Evolutionary conservation across 2,329 filamentous ascomycete genomes (phyloP), one percentile per base, ranked within the genome.

Genomic region (Fusarium sp.): DNA sequence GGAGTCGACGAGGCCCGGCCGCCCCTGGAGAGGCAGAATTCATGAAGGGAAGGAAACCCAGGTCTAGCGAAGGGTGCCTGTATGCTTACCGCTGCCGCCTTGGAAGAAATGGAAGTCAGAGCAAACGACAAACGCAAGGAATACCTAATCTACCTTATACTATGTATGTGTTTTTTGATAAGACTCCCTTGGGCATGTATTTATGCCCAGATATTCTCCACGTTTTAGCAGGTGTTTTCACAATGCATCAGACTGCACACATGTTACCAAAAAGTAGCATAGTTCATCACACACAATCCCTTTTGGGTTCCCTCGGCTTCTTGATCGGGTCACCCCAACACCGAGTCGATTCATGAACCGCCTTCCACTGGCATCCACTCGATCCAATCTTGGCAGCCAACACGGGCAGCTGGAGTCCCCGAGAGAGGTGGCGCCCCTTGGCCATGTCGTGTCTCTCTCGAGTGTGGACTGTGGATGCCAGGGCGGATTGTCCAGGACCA

Each of bases 391-490:
- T 67, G 66, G 71, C 68, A 74, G 48, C 30, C 34, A 62, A 51
- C 59, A 48, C 47, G 54, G 52, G 52, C 47, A 64, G 51, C 60
- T 72, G 51, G 72, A 69, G 68, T 75, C 66, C 36, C 72, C 64
- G 57, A 74, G 55, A 69, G 50, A 75, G 66, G 72, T 74, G 72
- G 72, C 71, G 58, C 68, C 72, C 59, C 71, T 72, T 74, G 67
- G 50, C 56, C 61, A 61, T 65, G 51, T 68, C 63, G 39, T 63
- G 55, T 68, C 64, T 68, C 66, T 68, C 44, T 68, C 45, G 30
- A 58, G 18, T 48, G 55, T 57, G 55, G 30, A n/a, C 55, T 58
- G 55, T 58, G 41, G 55, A 58, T 58, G 55, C 47, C 66, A 74
- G 70, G 72, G 57, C 68, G 61, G 64, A 62, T 62, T 68, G 26